Conservation (phyloP, 1,139 yeast genomes). For the Pichia sp. region DNA sequence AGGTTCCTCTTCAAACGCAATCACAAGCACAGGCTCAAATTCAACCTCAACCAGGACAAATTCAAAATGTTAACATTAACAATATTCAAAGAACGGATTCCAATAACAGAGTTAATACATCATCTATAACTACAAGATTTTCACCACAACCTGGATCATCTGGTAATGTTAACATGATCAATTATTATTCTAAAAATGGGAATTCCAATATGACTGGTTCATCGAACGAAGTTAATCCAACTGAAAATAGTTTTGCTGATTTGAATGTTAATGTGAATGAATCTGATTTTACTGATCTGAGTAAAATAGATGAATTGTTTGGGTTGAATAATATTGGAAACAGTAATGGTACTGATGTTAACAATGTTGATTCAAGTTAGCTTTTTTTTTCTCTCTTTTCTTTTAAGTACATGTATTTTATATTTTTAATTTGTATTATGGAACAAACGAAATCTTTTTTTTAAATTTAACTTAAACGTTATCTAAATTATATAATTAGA, state of each 20-base stretch:
- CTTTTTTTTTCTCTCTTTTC: too few species aligned
- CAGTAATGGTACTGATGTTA: background rate
- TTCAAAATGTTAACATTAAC: slow-evolving; percentile 22
- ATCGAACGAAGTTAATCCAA: background rate
- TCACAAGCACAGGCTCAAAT: slow-evolving; percentile 16
- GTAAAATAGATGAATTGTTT: slow-evolving; percentile 15
- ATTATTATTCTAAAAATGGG: background rate
- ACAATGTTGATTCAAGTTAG: too few species aligned
- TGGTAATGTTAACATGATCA: background rate
- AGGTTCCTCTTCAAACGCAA: slow-evolving; percentile 11
- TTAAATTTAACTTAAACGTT: background rate
- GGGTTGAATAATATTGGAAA: slow-evolving; percentile 3
- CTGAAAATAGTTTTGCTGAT: slow-evolving; percentile 1
- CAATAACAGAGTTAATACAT: too few species aligned
- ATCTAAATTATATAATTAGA: background rate
- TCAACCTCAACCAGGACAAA: background rate
- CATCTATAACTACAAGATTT: slow-evolving; percentile 27
- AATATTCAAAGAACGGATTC: too few species aligned
- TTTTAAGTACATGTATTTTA: too few species aligned
- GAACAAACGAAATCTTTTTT: background rate
- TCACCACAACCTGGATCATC: slow-evolving; percentile 28
- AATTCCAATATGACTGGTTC: background rate
- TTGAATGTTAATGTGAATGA: background rate
- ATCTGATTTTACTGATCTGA: slow-evolving; percentile 12
- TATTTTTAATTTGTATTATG: too few species aligned